A percentile compares a stretch with the other conserved stretches of the same genome.
These are phyloP conservation scores for Elaeagnus macrophylla DNA, from an alignment of 306 rosid genomes.

Conservation along the genomic window DNA sequence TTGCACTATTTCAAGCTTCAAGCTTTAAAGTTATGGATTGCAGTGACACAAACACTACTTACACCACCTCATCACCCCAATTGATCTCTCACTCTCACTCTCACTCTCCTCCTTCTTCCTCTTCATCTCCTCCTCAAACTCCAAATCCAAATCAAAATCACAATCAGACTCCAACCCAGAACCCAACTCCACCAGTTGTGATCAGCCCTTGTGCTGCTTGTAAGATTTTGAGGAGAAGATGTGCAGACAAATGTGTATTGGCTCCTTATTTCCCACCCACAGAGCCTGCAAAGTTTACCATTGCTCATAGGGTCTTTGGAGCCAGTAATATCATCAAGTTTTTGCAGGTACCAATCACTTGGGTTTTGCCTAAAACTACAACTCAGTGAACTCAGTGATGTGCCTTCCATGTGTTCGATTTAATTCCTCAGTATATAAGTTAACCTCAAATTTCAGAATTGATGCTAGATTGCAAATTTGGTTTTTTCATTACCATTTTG, in stretches of 20 bases:
- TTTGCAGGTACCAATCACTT: slow-evolving; percentile 48
- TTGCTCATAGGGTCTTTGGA: slow-evolving; percentile 81
- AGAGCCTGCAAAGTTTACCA: slow-evolving; percentile 82
- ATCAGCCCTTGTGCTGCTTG: slow-evolving; percentile 91
- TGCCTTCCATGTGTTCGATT: no score
- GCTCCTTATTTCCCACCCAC: slow-evolving; percentile 97
- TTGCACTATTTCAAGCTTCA: no score
- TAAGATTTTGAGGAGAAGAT: slow-evolving; percentile 69
- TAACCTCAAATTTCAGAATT: no score
- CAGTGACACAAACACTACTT: slow-evolving; percentile 24
- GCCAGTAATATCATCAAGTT: slow-evolving; percentile 94
- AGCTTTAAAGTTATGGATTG: background rate
- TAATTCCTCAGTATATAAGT: no score
- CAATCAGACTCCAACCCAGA: slow-evolving; percentile 17
- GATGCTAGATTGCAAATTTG: no score
- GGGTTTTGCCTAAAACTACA: background rate
- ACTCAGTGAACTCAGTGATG: background rate
- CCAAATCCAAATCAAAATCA: slow-evolving; percentile 21
- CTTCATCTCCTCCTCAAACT: slow-evolving; percentile 26
- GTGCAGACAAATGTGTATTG: slow-evolving; percentile 76
- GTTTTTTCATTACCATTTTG: no score
- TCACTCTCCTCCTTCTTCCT: slow-evolving; percentile 9
- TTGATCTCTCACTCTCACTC: slow-evolving; percentile 1
- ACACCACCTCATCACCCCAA: slow-evolving; percentile 3
- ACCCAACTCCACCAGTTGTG: slow-evolving; percentile 32